Conservation (phyloP, 345 rosid species). For the Populus alba region DNA sequence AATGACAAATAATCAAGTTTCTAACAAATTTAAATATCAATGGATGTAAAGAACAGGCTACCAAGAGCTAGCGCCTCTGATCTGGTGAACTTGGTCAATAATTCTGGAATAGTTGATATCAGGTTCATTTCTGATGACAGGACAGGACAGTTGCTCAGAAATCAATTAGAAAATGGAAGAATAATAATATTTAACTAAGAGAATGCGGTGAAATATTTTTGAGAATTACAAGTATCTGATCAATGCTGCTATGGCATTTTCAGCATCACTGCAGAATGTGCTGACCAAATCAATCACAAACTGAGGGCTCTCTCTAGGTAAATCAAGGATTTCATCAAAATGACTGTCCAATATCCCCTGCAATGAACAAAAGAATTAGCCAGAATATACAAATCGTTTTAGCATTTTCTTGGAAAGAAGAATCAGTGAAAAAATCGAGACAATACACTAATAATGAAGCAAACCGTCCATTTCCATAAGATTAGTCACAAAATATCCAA, state of each 20-base stretch:
- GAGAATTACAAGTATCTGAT: constrained; percentile 16
- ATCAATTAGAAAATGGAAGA: background rate
- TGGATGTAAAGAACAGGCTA: background rate
- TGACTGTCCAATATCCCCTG: constrained; percentile 30
- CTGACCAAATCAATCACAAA: constrained; percentile 20
- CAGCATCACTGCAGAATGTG: constrained; percentile 19
- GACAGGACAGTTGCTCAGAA: background rate
- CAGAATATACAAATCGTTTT: background rate
- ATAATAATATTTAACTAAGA: background rate
- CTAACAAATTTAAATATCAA: background rate
- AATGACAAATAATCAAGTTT: background rate
- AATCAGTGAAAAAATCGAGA: background rate
- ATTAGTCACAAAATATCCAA: no score
- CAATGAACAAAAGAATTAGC: background rate
- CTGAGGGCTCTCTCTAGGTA: constrained; percentile 4
- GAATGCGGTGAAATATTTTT: background rate
- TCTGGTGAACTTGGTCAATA: background rate
- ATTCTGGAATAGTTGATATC: constrained; percentile 20
- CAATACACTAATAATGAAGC: background rate
- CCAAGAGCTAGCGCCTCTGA: constrained; percentile 22
- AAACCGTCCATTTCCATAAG: background rate
- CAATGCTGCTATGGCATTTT: constrained; percentile 8
- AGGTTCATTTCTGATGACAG: constrained; percentile 15
- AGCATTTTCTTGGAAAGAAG: background rate
- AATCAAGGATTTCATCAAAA: constrained; percentile 13